Conservation (phyloP, 1,284 basidiomycete genomes). For the Ceratobasidium sp. region DNA sequence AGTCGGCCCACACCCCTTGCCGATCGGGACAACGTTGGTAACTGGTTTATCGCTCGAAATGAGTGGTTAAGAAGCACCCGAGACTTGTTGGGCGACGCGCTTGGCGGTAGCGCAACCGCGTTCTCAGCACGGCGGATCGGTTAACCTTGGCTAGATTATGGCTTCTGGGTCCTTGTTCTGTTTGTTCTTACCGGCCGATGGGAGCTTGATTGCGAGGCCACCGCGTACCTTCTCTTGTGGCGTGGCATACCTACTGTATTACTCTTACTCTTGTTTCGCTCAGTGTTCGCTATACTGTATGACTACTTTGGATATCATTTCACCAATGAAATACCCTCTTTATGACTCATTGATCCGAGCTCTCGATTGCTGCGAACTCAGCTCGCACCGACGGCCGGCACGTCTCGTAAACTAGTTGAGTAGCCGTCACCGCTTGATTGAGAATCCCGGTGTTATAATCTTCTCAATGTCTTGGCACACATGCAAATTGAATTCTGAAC, state of each 20-base stretch:
- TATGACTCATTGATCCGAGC: too few species aligned
- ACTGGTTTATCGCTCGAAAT: slow-evolving; percentile 50
- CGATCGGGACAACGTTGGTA: slow-evolving; percentile 60
- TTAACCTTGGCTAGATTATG: not conserved
- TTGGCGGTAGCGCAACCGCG: slow-evolving; percentile 38
- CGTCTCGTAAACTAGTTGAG: too few species aligned
- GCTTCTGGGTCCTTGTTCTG: not conserved
- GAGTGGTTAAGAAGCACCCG: slow-evolving; percentile 45
- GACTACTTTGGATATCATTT: slow-evolving; percentile 25
- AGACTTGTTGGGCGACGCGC: slow-evolving; percentile 41
- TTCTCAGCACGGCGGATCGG: slow-evolving; percentile 44
- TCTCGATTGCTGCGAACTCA: too few species aligned
- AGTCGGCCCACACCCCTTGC: slow-evolving; percentile 70
- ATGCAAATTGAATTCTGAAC: too few species aligned
- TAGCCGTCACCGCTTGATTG: too few species aligned
- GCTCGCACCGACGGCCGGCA: too few species aligned
- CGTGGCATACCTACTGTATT: slow-evolving; percentile 7
- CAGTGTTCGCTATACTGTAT: slow-evolving; percentile 28
- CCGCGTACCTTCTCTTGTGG: not conserved
- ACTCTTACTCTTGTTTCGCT: not conserved
- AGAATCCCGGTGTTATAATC: too few species aligned
- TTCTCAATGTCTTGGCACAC: too few species aligned
- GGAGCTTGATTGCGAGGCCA: not conserved
- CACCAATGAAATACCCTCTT: slow-evolving; percentile 32
- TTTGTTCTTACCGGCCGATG: not conserved